Evolutionary conservation across 345 rosid species (phyloP), one percentile per base, ranked within the genome.

Genomic region (Camelina neglecta): DNA sequence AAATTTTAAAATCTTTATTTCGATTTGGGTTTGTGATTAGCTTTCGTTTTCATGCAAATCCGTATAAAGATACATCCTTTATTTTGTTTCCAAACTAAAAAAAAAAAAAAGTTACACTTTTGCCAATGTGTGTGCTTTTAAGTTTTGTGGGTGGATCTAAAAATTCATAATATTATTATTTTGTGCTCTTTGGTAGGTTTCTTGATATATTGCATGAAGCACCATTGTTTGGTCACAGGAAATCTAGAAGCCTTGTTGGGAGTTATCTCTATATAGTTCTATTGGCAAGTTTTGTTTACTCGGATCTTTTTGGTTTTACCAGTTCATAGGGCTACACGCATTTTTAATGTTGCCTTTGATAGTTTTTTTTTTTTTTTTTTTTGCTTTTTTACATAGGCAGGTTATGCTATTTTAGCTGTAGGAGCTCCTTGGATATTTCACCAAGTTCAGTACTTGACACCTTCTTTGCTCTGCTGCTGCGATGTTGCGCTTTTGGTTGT

Each of bases 161-260:
- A 35, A 20, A 29, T 53, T 76, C 23, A n/a, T 18, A 16, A 11
- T 64, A 15, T 8, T 69, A 26, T 26, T 1, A 35, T 35, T 7
- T 5, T 73, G 56, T 60, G 33, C 11, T 55, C 36, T n/a, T 73
- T 65, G 2, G 45, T 56, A 91, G 98, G 85, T 93, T 93, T 67
- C 87, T 90, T 44, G 97, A 93, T 79, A 93, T 93, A 77, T 84
- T 93, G 59, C 94, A 93, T 33, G 98, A 93, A 73, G 97, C 98
- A 73, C 94, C 98, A 60, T 76, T 93, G 48, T 85, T 90, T n/a
- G 97, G 94, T 81, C 93, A 90, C 80, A 85, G 96, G 83, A 91
- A 92, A 86, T 85, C 92, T 24, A 86, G 89, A 77, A 85, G 89
- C 67, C 75, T 93, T 57, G 71, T 90, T 64, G 97, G 97, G 48